A percentile compares a stretch with the other conserved stretches of the same genome.
Evolutionary conservation across 176 grass and related monocot species (phyloP).

Genomic region (Alopecurus myosuroides): DNA sequence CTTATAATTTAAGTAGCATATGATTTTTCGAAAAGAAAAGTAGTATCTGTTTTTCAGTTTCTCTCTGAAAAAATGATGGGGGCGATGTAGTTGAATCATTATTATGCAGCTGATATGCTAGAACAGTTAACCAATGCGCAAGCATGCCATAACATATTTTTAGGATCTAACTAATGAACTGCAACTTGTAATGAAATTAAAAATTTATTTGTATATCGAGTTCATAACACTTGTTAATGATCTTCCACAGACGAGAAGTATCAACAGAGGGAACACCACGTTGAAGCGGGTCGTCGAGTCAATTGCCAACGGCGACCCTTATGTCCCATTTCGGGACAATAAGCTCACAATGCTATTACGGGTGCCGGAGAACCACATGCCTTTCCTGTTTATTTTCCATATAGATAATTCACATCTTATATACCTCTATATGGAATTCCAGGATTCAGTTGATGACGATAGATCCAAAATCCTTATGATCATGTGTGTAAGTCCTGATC

Average conservation of each 20-base stretch:
- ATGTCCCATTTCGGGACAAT: constrained; percentile 90
- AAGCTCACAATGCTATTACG: constrained; percentile 90
- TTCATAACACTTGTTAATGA: background rate
- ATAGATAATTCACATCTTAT: background rate
- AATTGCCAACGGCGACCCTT: constrained; percentile 82
- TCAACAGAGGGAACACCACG: constrained; percentile 66
- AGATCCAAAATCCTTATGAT: constrained; percentile 93
- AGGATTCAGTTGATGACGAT: constrained; percentile 89
- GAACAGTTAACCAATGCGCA: background rate
- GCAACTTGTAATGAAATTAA: background rate
- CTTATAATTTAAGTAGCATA: background rate
- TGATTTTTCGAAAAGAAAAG: background rate
- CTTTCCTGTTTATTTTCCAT: background rate
- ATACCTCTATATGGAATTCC: constrained; percentile 15
- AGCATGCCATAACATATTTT: background rate
- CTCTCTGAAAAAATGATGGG: background rate
- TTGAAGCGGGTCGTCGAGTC: constrained; percentile 84
- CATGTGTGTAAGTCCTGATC: constrained; percentile 79
- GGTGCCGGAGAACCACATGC: constrained; percentile 19
- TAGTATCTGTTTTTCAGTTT: background rate
- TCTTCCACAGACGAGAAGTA: constrained; percentile 64
- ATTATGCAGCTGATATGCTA: background rate
- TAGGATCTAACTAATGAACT: background rate
- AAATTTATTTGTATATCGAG: background rate
- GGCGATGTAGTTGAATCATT: background rate